Percentiles rank a stretch among this genome's conserved stretches.
These are phyloP conservation scores for Citrus medica DNA, from an alignment of 345 rosid species.

Conservation along the genomic window DNA sequence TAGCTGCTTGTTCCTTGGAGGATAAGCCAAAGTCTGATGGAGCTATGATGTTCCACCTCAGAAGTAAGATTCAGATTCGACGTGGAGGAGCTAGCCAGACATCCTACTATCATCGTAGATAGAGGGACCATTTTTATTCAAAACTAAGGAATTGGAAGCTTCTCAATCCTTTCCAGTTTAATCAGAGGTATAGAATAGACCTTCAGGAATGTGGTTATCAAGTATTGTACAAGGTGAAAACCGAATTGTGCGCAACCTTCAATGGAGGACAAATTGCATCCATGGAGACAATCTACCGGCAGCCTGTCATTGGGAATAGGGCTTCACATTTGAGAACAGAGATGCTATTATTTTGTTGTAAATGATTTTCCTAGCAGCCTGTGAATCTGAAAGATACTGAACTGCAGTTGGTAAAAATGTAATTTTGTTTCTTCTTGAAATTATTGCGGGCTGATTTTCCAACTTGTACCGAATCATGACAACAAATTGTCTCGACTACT, in stretches of 20 bases:
- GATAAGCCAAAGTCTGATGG: not conserved
- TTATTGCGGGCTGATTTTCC: no score
- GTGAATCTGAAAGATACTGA: not conserved
- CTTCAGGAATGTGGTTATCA: not conserved
- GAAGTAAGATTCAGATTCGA: not conserved
- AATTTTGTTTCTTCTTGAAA: no score
- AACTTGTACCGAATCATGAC: no score
- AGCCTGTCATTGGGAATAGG: not conserved
- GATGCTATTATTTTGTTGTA: no score
- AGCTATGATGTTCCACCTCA: not conserved
- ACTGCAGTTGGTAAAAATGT: not conserved
- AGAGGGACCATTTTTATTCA: not conserved
- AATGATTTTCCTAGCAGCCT: not conserved
- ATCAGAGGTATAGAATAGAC: not conserved
- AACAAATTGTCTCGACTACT: no score
- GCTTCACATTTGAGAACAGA: no score
- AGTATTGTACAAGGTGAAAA: no score
- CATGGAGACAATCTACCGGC: not conserved
- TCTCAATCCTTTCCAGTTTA: not conserved
- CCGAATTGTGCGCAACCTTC: not conserved
- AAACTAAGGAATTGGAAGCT: not conserved
- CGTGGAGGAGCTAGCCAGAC: not conserved
- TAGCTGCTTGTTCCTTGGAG: not conserved
- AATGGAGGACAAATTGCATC: not conserved
- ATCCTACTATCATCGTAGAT: not conserved